Conservation (phyloP, 2,329 filamentous ascomycete species). For the Biscogniauxia mediterranea region DNA sequence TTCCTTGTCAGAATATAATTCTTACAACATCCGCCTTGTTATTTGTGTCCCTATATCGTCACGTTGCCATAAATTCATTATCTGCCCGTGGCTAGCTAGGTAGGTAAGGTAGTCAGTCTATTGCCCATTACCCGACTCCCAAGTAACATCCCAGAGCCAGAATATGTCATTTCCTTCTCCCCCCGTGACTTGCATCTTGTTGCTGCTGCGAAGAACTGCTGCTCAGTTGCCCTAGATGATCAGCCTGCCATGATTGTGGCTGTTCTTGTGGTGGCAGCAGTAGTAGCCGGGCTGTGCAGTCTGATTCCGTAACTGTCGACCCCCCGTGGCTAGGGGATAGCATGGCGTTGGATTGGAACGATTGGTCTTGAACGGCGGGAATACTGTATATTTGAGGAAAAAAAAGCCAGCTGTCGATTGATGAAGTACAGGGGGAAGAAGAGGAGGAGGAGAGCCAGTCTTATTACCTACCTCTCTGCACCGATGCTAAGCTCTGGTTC, state of each 20-base stretch:
- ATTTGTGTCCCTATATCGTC: too few relatives aligned
- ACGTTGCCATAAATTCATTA: too few relatives aligned
- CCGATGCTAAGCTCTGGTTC: not conserved
- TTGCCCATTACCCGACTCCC: not conserved
- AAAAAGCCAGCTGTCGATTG: not conserved
- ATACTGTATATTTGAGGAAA: not conserved
- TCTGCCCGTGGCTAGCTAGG: too few relatives aligned
- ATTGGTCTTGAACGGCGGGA: not conserved
- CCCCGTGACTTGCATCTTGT: not conserved
- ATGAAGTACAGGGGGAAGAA: not conserved
- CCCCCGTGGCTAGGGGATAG: not conserved
- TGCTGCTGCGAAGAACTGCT: too few relatives aligned
- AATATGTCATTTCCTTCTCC: not conserved
- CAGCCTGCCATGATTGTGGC: not conserved
- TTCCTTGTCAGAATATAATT: too few relatives aligned
- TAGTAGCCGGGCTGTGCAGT: not conserved
- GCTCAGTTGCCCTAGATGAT: not conserved
- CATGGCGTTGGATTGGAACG: not conserved
- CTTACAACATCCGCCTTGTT: too few relatives aligned
- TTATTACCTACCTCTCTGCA: not conserved
- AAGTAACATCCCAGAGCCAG: not conserved
- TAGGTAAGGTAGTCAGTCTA: not conserved
- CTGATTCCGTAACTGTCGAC: not conserved
- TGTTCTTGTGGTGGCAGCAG: not conserved
- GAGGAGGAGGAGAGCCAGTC: not conserved